Evolutionary conservation across 2,329 filamentous ascomycete species (phyloP).

Genomic region (Alternaria tenuissima): DNA sequence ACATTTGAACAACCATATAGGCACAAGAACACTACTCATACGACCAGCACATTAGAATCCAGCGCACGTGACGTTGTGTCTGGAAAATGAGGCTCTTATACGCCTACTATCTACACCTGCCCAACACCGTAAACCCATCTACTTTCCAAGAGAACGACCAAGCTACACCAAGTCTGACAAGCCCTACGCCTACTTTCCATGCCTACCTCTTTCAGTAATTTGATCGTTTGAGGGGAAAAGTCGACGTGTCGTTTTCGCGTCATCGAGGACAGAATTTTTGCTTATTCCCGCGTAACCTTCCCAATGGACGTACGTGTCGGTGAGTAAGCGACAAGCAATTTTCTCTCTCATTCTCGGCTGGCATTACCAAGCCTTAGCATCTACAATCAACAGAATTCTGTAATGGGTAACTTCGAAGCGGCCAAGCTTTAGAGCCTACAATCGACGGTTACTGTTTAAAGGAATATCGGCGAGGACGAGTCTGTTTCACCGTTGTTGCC

Average conservation of each 20-base stretch:
- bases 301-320: not conserved
- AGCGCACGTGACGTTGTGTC: not conserved
- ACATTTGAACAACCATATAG: not conserved
- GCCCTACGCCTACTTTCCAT: constrained; percentile 15
- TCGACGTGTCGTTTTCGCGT: constrained; percentile 2
- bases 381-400: constrained; percentile 11
- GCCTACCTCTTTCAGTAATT: constrained; percentile 9
- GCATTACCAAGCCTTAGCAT: constrained; percentile 13
- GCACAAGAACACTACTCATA: not conserved
- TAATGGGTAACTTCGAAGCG: constrained; percentile 3
- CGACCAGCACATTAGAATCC: not conserved
- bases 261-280: not conserved
- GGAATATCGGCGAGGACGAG: constrained; percentile 3
- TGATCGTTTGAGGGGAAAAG: not conserved
- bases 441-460: constrained; percentile 15
- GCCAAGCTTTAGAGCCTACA: constrained; percentile 14
- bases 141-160: not conserved
- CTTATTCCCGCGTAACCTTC: constrained; percentile 7
- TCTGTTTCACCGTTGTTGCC: constrained; percentile 3
- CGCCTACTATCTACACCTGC: constrained; percentile 21
- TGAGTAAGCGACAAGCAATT: not conserved
- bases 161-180: constrained; percentile 15
- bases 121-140: constrained; percentile 6
- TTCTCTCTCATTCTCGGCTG: not conserved
- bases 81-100: constrained; percentile 12